phyloP scores from a whole-genome alignment of 768 basidiomycete species.

The Trametes gibbosa region DNA sequence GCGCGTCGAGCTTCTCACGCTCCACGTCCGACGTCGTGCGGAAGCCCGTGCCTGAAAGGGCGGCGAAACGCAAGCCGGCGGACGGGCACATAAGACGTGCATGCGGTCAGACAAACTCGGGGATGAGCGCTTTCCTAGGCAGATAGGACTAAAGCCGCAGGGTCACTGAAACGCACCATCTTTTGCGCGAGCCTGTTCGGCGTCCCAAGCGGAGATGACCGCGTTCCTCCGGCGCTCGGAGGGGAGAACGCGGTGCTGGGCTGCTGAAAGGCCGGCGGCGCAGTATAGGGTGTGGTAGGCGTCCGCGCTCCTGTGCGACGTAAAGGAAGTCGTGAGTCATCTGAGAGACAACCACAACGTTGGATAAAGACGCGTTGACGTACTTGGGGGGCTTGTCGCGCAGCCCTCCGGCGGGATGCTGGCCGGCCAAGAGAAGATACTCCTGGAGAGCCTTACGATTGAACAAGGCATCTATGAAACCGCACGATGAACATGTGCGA shows the following conservation, averaged over 20 bases:
- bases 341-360: neutral
- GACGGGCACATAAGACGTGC: neutral
- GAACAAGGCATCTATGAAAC: conserved; percentile 43
- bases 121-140: conserved; percentile 5
- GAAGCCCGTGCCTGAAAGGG: conserved; percentile 6
- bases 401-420: conserved; percentile 82
- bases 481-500: no score
- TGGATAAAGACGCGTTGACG: conserved; percentile 21
- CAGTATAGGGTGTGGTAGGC: conserved; percentile 95
- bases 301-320: conserved; percentile 65
- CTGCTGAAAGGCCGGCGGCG: conserved; percentile 82
- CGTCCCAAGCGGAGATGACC: conserved; percentile 20
- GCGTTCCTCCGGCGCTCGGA: conserved; percentile 17
- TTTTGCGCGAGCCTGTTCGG: conserved; percentile 1
- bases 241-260: conserved; percentile 70
- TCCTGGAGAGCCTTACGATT: conserved; percentile 77
- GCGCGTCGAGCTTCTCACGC: conserved; percentile 26
- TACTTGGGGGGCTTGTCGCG: conserved; percentile 96
- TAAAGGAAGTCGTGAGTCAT: neutral
- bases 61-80: neutral
- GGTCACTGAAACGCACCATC: conserved; percentile 16
- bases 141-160: neutral
- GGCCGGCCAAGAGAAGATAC: conserved; percentile 83
- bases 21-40: conserved; percentile 11
- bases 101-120: neutral